These are phyloP conservation scores for Phialophora verrucosa DNA, from an alignment of 2,329 filamentous ascomycete species.

Conservation along the genomic window DNA sequence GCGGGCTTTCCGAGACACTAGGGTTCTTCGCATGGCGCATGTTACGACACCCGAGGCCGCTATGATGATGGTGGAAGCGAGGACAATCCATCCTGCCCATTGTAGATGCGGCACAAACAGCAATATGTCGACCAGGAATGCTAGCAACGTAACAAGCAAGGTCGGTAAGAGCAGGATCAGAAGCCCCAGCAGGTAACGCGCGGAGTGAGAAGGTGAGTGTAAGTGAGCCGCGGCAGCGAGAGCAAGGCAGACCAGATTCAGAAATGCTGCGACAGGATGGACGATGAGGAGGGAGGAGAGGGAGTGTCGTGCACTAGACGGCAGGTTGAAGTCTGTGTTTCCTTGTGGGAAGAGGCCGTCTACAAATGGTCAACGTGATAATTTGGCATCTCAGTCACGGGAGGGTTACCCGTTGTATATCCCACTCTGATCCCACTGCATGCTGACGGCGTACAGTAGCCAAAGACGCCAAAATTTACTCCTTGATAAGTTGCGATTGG, in stretches of 20 bases:
- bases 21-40: constrained; percentile 90
- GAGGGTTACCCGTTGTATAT: constrained; percentile 76
- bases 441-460: constrained; percentile 70
- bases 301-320: constrained; percentile 68
- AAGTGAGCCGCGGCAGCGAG: constrained; percentile 83
- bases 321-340: constrained; percentile 63
- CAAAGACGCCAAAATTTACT: constrained; percentile 89
- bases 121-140: constrained; percentile 91
- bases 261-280: constrained; percentile 85
- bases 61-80: constrained; percentile 85
- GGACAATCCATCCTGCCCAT: constrained; percentile 93
- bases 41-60: constrained; percentile 81
- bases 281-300: constrained; percentile 91
- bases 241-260: constrained; percentile 82
- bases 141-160: constrained; percentile 79
- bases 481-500: constrained; percentile 78
- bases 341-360: constrained; percentile 56
- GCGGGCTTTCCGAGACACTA: constrained; percentile 90
- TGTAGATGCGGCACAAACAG: constrained; percentile 91
- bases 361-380: constrained; percentile 38
- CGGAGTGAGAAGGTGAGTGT: constrained; percentile 85
- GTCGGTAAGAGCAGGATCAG: constrained; percentile 87
- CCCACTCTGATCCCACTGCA: constrained; percentile 81
- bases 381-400: constrained; percentile 1
- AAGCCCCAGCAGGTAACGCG: constrained; percentile 81